Evolutionary conservation across 1,139 yeast genomes (phyloP), one percentile per base, ranked within the genome.

Genomic region (Taphrina communis): DNA sequence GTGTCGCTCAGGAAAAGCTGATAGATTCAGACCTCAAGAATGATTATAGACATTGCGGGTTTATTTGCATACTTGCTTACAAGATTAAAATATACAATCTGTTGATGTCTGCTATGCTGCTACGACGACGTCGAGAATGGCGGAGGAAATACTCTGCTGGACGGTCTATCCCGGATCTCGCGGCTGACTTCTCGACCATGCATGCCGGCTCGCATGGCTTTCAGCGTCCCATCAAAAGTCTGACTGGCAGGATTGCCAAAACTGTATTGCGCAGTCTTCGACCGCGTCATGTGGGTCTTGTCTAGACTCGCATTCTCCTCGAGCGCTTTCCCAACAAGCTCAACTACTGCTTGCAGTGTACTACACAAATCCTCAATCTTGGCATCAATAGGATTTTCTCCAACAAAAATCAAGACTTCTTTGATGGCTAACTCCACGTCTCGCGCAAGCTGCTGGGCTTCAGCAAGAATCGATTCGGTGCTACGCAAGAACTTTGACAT

Each of bases 181-280:
- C 62, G 62, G 31, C 62, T 58, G 25, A 46, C 62, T 12, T 58
- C 62, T 42, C 66, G 36, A 17, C 42, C 59, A 17, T 62, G 66
- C 12, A 12, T 42, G n/a, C 67, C 67, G 17, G 52, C 44, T 8
- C 67, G 67, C 67, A 55, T 63, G 25, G 61, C 56, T 12, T 38
- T 17, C 50, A 55, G 48, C 14, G 67, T 53, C 14, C 46, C 58
- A 31, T 55, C 67, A 38, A 63, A 58, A 12, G 38, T 46, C 42
- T 46, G 52, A 11, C 19, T 6, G 17, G 21, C 35, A 9, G 25
- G 41, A 8, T 21, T 14, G 12, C 58, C 58, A 53, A 42, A 17
- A 25, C 21, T 31, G 31, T 39, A 36, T 25, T 31, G 53, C 2
- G 36, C 17, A 11, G 62, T 19, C 19, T 35, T 46, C 38, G 55